Base-by-base conservation (phyloP, 2,329 filamentous ascomycete genomes). In the Aspergillus udagawae region DNA sequence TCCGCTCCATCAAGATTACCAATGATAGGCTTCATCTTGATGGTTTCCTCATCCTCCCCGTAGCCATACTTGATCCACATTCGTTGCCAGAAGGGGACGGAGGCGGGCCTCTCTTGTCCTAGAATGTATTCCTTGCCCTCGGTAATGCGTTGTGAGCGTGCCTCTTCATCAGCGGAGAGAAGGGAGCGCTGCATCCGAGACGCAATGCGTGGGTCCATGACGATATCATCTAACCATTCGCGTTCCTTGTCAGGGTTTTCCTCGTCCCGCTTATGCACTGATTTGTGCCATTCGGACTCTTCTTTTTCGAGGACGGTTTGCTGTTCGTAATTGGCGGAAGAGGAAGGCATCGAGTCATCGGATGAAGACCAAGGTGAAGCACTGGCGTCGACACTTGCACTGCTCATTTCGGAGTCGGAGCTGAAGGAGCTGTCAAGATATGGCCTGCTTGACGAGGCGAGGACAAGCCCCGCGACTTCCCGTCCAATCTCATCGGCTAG, bases 401-500 rank as follows among this genome's bases (percentile, higher is more conserved):
- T 12, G 44, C 52, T 57, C 29, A 58, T 20, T 25, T 69, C 64
- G 23, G 69, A 64, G 42, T 65, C 64, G 14, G 63, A 21, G 42
- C 44, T 57, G 58, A 61, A 63, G 23, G 64, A 52, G 44, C 59
- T 61, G 45, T 75, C 67, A n/a, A 65, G 56, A 62, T 78, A 80
- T 4, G 76, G 74, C 45, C 77, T 68, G 54, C 67, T 67, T 38
- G 67, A 67, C n/a, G 72, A 68, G 29, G 77, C 78, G 41, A 97
- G 84, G 58, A 95, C 93, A 38, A 89, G 86, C 38, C 91, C 89
- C 0, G 93, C 93, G 20, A 95, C 91, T 62, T 97, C 86, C 45
- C 90, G 87, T 52, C 94, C 94, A 59, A 97, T 86, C 49, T 87
- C 82, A 70, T 99, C 93, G 61, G 93, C 93, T n/a, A 96, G 82